phyloP scores from a whole-genome alignment of 345 rosid genomes.

The Lepidium didymum region DNA sequence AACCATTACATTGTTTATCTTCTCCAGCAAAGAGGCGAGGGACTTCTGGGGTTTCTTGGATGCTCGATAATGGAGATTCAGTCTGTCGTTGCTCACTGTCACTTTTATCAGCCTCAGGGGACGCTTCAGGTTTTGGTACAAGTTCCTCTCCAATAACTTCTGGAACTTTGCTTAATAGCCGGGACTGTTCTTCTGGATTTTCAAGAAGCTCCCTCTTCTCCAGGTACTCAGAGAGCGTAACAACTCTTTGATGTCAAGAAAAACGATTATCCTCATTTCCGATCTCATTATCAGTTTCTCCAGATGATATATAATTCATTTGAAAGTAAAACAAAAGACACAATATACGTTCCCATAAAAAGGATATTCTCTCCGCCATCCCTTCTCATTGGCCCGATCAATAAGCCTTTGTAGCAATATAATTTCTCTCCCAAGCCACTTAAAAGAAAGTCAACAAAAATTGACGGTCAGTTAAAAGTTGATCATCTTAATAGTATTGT shows the following conservation, averaged over 20 bases:
- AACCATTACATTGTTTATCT: slow-evolving; percentile 23
- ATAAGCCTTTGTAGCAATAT: slow-evolving; percentile 49
- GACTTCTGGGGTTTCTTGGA: slow-evolving; percentile 21
- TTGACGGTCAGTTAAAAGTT: slow-evolving; percentile 7
- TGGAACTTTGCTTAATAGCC: slow-evolving; percentile 56
- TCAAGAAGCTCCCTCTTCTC: slow-evolving; percentile 65
- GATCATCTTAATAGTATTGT: not conserved
- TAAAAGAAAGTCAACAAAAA: slow-evolving; percentile 15
- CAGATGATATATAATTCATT: not conserved
- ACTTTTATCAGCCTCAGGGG: slow-evolving; percentile 16
- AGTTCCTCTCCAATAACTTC: slow-evolving; percentile 53
- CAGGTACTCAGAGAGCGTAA: slow-evolving; percentile 62
- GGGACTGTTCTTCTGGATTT: slow-evolving; percentile 57
- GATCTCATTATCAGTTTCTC: not conserved
- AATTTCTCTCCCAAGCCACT: slow-evolving; percentile 74
- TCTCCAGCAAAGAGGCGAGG: slow-evolving; percentile 17
- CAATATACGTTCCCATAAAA: not conserved
- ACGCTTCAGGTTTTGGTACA: slow-evolving; percentile 29
- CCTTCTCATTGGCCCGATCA: slow-evolving; percentile 77
- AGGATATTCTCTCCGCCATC: slow-evolving; percentile 98
- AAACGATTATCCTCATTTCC: not conserved
- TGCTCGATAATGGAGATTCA: slow-evolving; percentile 24
- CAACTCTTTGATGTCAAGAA: slow-evolving; percentile 50
- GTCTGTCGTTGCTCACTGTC: slow-evolving; percentile 7
- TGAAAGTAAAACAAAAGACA: not conserved